phyloP scores from a whole-genome alignment of 148 eudicot genomes.

The Spergularia bocconei region DNA sequence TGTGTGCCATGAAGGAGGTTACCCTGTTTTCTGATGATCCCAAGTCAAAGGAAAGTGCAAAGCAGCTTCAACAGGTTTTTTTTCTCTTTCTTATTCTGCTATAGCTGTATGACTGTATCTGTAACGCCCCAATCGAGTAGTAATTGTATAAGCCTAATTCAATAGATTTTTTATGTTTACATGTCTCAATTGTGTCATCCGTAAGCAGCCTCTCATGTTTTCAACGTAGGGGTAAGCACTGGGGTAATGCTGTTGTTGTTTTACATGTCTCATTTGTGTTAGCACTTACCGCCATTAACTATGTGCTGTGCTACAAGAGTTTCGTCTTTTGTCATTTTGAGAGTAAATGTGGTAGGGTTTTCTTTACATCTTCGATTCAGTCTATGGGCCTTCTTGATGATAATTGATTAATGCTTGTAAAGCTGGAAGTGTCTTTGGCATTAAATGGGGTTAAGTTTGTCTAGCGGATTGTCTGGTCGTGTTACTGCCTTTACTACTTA shows the following conservation, averaged over 20 bases:
- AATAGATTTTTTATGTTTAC: neutral
- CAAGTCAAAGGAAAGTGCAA: slow-evolving; percentile 94
- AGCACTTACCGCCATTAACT: neutral
- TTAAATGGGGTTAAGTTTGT: too few species aligned
- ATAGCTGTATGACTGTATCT: neutral
- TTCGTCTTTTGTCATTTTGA: neutral
- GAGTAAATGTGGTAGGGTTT: neutral
- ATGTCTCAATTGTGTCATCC: too few species aligned
- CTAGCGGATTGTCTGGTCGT: too few species aligned
- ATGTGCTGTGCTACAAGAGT: neutral
- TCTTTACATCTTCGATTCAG: neutral
- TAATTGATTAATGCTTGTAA: neutral
- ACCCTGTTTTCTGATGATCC: slow-evolving; percentile 88
- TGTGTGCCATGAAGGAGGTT: slow-evolving; percentile 99
- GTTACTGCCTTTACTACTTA: too few species aligned
- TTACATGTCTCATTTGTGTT: neutral
- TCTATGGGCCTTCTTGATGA: neutral
- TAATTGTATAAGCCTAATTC: neutral
- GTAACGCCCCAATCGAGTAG: neutral
- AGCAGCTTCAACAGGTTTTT: slow-evolving; percentile 83
- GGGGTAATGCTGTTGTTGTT: too few species aligned
- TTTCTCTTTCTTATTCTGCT: neutral
- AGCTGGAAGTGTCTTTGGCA: neutral
- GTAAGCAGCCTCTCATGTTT: too few species aligned
- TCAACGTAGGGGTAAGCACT: too few species aligned